phyloP scores from a whole-genome alignment of 1,139 yeast species.

The Yamadazyma aaseri region DNA sequence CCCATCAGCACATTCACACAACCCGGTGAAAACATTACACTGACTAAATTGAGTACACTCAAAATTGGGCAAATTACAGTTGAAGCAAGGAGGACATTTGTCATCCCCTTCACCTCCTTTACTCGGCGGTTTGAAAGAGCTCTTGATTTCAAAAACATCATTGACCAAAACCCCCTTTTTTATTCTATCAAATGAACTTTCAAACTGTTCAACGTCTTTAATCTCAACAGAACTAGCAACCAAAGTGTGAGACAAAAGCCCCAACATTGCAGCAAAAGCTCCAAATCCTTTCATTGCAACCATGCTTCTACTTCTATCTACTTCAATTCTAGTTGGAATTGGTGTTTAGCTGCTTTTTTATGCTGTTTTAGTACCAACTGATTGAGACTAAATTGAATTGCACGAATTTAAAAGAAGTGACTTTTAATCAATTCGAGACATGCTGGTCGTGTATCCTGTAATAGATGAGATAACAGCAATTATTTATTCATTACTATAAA shows the following conservation, averaged over 20 bases:
- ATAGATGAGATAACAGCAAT: not conserved
- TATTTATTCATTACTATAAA: too few relatives aligned
- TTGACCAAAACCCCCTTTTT: slow-evolving; percentile 24
- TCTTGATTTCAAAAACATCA: slow-evolving; percentile 25
- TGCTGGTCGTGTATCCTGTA: not conserved
- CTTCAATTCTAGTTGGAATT: too few relatives aligned
- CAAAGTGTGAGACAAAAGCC: too few relatives aligned
- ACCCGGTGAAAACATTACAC: slow-evolving; percentile 85
- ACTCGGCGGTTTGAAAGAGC: slow-evolving; percentile 15
- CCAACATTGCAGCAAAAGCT: too few relatives aligned
- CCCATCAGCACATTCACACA: slow-evolving; percentile 89
- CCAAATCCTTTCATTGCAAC: too few relatives aligned
- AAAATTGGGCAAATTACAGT: slow-evolving; percentile 89
- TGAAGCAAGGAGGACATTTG: slow-evolving; percentile 83
- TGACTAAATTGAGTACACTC: slow-evolving; percentile 85
- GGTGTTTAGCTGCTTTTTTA: too few relatives aligned
- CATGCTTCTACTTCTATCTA: too few relatives aligned
- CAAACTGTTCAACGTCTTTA: slow-evolving; percentile 15
- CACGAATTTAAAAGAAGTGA: not conserved
- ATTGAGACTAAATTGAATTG: too few relatives aligned
- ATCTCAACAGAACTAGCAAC: slow-evolving; percentile 9
- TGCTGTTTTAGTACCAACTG: too few relatives aligned
- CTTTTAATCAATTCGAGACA: not conserved
- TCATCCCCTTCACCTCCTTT: slow-evolving; percentile 24
- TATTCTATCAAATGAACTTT: slow-evolving; percentile 24